Percentiles rank a stretch among this genome's conserved stretches.
Conservation (phyloP, 1,139 yeast species). For the Wickerhamomyces sp. region DNA sequence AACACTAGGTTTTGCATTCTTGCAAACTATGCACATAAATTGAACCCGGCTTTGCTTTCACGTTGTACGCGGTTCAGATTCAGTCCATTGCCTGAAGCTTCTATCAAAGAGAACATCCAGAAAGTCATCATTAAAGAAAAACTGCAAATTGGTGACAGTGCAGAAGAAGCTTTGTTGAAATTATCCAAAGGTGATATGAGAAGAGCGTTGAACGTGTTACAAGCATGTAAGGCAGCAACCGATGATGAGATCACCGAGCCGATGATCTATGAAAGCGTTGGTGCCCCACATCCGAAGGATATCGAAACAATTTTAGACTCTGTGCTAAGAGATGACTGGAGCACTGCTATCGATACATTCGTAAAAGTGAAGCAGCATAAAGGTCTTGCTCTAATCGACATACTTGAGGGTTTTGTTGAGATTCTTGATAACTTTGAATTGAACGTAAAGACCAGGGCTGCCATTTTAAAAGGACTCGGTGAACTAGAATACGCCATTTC, state of each 20-base stretch:
- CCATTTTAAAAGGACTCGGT: conserved; percentile 62
- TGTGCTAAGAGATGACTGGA: conserved; percentile 84
- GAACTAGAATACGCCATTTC: conserved; percentile 90
- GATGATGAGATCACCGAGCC: conserved; percentile 57
- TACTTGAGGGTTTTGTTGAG: conserved; percentile 70
- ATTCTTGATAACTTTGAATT: conserved; percentile 65
- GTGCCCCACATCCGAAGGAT: conserved; percentile 90
- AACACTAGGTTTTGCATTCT: conserved; percentile 94
- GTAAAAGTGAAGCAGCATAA: conserved; percentile 57
- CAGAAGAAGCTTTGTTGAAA: conserved; percentile 58
- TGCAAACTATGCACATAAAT: conserved; percentile 93
- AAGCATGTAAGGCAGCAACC: conserved; percentile 84
- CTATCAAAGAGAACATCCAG: conserved; percentile 62
- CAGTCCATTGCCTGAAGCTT: conserved; percentile 67
- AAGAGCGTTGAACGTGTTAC: conserved; percentile 86
- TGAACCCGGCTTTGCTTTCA: conserved; percentile 90
- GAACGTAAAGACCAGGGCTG: conserved; percentile 54
- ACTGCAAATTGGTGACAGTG: conserved; percentile 52
- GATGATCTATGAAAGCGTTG: conserved; percentile 90
- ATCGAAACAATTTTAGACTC: conserved; percentile 70
- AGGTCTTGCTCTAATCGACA: conserved; percentile 87
- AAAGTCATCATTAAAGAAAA: conserved; percentile 67
- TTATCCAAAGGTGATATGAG: conserved; percentile 94
- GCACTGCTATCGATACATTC: conserved; percentile 65
- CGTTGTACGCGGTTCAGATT: conserved; percentile 95